Evolutionary conservation across 1,284 basidiomycete species (phyloP), one percentile per base, ranked within the genome.

Genomic region (Agroathelia rolfsii): DNA sequence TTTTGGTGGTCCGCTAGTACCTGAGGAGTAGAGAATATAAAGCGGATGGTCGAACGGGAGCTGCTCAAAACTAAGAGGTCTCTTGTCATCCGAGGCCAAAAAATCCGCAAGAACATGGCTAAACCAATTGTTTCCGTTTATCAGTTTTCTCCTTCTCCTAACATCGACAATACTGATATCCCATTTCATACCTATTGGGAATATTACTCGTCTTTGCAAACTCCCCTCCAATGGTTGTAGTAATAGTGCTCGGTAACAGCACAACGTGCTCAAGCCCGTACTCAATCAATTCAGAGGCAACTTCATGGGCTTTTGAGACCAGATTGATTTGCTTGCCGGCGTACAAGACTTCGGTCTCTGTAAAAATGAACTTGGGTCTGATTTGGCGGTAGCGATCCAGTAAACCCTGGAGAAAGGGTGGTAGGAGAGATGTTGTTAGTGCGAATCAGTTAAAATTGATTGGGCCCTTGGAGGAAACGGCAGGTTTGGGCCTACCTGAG

Each of bases 1-100:
- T 56, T 88, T 88, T 0, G 78, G 78, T 23, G 75, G 70, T 23
- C 88, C 88, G 5, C 83, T 86, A 0, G 88, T 93, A 7, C 89
- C 88, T 14, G 80, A 86, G 16, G 80, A 86, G 55, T 90, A 93
- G 7, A 93, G 55, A 37, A 93, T 88, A 62, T 77, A 92, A 20
- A 90, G 60, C 2, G 89, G 89, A 25, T 88, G 83, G 44, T 72
- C 74, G 55, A 93, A 92, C 4, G 81, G 79, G 4, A 86, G 61
- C 48, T 87, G 78, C 46, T 76, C 73, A 42, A 80, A 81, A 3
- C 47, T 52, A 21, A 82, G 57, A 28, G 61, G 59, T 6, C 60
- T 55, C 23, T 58, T 55, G 39, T 71, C 67, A 5, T 59, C 65
- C 1, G 50, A 48, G 2, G 56, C 48, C 23, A 81, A 41, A 48